Evolutionary conservation across 768 basidiomycete genomes (phyloP).

Genomic region (Mycena epipterygia): DNA sequence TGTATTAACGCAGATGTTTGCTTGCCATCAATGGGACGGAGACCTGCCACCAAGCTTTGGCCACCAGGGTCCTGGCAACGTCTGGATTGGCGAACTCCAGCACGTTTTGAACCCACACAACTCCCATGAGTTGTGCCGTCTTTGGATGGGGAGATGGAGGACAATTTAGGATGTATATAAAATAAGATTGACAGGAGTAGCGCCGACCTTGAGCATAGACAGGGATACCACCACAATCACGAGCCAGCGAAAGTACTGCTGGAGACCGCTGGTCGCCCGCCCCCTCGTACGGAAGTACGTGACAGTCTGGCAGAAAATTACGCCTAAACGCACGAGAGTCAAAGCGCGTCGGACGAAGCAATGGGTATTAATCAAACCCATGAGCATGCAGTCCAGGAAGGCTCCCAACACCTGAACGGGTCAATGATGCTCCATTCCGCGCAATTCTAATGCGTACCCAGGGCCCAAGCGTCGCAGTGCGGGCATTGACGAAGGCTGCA

Average conservation of each 20-base stretch:
- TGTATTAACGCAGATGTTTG: too few relatives aligned
- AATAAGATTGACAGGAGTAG: too few relatives aligned
- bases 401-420: constrained; percentile 29
- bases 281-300: constrained; percentile 24
- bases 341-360: background rate
- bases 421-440: background rate
- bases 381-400: constrained; percentile 31
- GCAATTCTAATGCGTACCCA: constrained; percentile 20
- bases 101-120: constrained; percentile 32
- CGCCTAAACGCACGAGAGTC: background rate
- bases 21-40: constrained; percentile 25
- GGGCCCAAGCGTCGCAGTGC: constrained; percentile 28
- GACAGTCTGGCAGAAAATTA: constrained; percentile 29
- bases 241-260: constrained; percentile 9
- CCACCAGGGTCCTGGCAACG: constrained; percentile 16
- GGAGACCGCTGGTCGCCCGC: background rate
- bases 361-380: constrained; percentile 29
- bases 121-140: constrained; percentile 23
- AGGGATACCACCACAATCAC: constrained; percentile 7
- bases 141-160: background rate
- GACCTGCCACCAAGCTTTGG: constrained; percentile 27
- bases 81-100: constrained; percentile 14
- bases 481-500: constrained; percentile 29
- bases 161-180: background rate
- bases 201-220: constrained; percentile 25